A percentile compares a stretch with the other conserved stretches of the same genome.
These are phyloP conservation scores for Wickerhamiella galacta DNA, from an alignment of 805 yeast genomes.

Conservation along the genomic window DNA sequence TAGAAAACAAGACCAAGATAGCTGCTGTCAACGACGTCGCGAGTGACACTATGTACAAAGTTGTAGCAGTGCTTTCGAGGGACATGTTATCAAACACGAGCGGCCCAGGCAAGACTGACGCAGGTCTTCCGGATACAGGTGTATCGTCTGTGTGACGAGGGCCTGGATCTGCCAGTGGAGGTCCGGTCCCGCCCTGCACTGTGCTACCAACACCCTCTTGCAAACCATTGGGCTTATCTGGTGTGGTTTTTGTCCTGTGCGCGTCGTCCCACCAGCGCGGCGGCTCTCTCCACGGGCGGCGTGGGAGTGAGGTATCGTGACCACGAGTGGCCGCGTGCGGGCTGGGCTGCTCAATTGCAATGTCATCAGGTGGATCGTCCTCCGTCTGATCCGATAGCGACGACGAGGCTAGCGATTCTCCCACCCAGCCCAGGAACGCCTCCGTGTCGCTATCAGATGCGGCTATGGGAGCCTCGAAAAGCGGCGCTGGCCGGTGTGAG, in stretches of 20 bases:
- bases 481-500: conserved; percentile 20
- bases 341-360: conserved; percentile 14
- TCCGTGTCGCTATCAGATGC: conserved; percentile 12
- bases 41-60: conserved; percentile 6
- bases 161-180: too few species aligned
- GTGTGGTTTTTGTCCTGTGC: too few species aligned
- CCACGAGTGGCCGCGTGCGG: conserved; percentile 1
- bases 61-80: conserved; percentile 2
- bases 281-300: too few species aligned
- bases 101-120: too few species aligned
- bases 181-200: too few species aligned
- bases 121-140: too few species aligned
- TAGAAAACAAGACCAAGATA: conserved; percentile 9
- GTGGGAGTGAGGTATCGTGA: too few species aligned
- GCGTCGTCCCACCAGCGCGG: too few species aligned
- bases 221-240: too few species aligned
- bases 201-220: too few species aligned
- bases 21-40: conserved; percentile 14
- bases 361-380: conserved; percentile 19
- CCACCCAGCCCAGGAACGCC: conserved; percentile 13
- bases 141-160: too few species aligned
- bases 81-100: too few species aligned
- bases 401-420: conserved; percentile 6
- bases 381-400: conserved; percentile 9
- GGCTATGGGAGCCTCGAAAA: conserved; percentile 12